phyloP scores from a whole-genome alignment of 2,329 filamentous ascomycete genomes.

The Cladobotryum mycophilum region DNA sequence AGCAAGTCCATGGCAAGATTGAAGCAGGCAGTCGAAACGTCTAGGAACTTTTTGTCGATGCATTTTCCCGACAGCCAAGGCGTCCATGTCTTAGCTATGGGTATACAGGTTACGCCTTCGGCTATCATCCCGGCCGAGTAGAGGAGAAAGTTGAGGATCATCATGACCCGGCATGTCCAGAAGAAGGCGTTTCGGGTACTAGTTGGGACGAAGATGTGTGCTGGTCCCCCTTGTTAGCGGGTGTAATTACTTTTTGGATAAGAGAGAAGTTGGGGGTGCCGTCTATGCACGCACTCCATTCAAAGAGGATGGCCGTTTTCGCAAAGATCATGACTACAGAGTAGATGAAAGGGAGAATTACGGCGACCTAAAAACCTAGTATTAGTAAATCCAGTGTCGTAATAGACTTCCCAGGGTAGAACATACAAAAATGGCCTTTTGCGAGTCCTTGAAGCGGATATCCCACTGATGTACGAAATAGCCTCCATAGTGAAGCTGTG shows the following conservation, averaged over 20 bases:
- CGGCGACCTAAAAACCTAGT: background rate
- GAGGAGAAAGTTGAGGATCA: conserved; percentile 16
- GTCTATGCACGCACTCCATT: conserved; percentile 7
- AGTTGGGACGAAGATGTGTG: conserved; percentile 10
- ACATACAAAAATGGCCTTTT: background rate
- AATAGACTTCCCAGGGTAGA: background rate
- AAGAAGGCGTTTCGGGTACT: conserved; percentile 16
- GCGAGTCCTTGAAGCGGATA: background rate
- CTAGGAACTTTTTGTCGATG: conserved; percentile 15
- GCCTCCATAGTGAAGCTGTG: background rate
- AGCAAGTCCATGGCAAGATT: conserved; percentile 21
- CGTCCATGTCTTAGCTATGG: conserved; percentile 22
- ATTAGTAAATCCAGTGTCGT: background rate
- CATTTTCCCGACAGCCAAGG: conserved; percentile 18
- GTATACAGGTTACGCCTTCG: conserved; percentile 20
- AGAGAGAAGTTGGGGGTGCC: background rate
- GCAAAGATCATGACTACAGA: conserved; percentile 1
- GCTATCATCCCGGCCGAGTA: conserved; percentile 16
- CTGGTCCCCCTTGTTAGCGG: background rate
- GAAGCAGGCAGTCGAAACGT: conserved; percentile 16
- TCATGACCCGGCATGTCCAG: conserved; percentile 17
- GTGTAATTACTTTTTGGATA: background rate
- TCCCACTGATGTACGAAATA: background rate
- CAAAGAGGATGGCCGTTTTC: conserved; percentile 13
- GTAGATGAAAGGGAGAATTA: background rate